Base-by-base conservation (phyloP, 2,329 filamentous ascomycete species). In the Fusarium praegraminearum region DNA sequence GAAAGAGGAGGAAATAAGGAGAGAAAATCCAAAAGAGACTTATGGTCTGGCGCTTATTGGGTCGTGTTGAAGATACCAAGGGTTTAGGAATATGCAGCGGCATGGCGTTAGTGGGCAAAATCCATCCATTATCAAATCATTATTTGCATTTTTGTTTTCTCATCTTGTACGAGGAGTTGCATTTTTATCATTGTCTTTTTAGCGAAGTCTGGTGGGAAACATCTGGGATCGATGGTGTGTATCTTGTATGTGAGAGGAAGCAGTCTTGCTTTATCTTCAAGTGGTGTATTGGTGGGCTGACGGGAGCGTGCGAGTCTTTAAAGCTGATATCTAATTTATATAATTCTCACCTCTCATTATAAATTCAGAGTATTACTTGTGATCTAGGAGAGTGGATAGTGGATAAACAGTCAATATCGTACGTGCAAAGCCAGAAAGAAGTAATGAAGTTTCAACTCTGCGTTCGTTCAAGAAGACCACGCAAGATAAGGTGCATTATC, bases 51-150 rank as follows among this genome's bases (percentile, higher is more conserved):
- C 67, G 67, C 67, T 70, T 69, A 70, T 57, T 70, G 33, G 67
- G 67, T 68, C 67, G 49, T 71, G 67, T 68, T 70, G 58, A 61
- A 70, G 67, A 70, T 70, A 70, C 67, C 67, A 70, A 71, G 67
- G 67, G 51, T 70, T 62, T 35, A 71, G 45, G 67, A 67, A 71
- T 58, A 66, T 57, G 68, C 65, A 71, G 68, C 64, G 68, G 54
- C 35, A 68, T 45, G 68, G 68, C 68, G 68, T 54, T 65, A 35
- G 47, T 53, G 60, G 68, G 60, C 32, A 60, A 70, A 70, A 70
- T 69, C 24, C 36, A 63, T 57, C 30, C 10, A 68, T 59, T 20
- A 51, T 59, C 30, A 43, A 24, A 36, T 28, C 28, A 52, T 38
- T 33, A 18, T 45, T 30, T 40, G 28, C 46, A 28, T 57, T 41